Evolutionary conservation across 2,329 filamentous ascomycete genomes (phyloP).

Genomic region (Dactylellina haptotyla): DNA sequence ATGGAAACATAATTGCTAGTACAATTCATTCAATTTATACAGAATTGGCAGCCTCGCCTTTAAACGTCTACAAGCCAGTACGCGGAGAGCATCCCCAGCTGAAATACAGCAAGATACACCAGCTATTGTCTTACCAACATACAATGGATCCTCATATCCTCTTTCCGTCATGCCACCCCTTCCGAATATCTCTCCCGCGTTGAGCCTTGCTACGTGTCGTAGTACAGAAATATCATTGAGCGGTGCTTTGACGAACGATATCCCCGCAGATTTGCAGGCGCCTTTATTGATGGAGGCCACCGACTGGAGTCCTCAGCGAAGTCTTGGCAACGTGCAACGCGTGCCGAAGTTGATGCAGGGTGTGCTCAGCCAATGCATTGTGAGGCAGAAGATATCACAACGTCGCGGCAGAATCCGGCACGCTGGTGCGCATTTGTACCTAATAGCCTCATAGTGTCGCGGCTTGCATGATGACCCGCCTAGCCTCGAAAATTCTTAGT

Average conservation of each 20-base stretch:
- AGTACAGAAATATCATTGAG: background rate
- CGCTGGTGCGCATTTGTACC: slow-evolving; percentile 23
- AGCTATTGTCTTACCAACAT: background rate
- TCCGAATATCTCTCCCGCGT: background rate
- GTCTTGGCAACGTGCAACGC: slow-evolving; percentile 53
- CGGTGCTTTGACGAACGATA: background rate
- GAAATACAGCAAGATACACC: background rate
- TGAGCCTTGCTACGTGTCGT: slow-evolving; percentile 22
- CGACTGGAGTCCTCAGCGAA: slow-evolving; percentile 23
- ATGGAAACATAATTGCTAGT: too few species aligned
- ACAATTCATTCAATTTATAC: too few species aligned
- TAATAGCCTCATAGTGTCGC: slow-evolving; percentile 6
- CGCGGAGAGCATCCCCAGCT: too few species aligned
- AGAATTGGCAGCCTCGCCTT: too few species aligned
- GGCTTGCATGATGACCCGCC: background rate
- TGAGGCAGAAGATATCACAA: slow-evolving; percentile 25
- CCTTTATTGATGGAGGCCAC: slow-evolving; percentile 23
- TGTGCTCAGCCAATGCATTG: slow-evolving; percentile 18
- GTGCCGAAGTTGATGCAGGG: slow-evolving; percentile 30
- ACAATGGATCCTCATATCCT: background rate
- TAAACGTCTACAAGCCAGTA: too few species aligned
- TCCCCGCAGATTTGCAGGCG: slow-evolving; percentile 38
- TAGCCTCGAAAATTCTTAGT: background rate
- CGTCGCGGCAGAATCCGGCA: slow-evolving; percentile 17
- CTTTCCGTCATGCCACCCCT: background rate